These are phyloP conservation scores for Cercis canadensis DNA, from an alignment of 306 rosid genomes.

Conservation along the genomic window DNA sequence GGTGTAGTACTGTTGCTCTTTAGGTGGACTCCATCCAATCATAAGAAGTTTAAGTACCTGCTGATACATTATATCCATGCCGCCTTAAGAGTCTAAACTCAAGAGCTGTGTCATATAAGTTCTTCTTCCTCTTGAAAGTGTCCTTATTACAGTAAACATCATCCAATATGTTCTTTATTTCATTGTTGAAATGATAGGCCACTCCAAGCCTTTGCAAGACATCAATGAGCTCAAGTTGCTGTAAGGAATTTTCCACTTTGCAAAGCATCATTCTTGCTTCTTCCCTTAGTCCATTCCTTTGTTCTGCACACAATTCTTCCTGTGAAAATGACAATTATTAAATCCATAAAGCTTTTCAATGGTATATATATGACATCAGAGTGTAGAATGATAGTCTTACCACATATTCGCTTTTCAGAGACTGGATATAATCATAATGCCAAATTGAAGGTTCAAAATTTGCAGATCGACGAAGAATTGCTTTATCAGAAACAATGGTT, in stretches of 20 bases:
- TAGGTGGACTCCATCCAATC: no score
- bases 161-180: conserved; percentile 8
- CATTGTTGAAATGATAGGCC: conserved; percentile 35
- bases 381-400: not conserved
- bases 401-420: not conserved
- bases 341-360: no score
- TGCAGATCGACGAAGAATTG: no score
- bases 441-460: not conserved
- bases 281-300: not conserved
- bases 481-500: no score
- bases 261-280: conserved; percentile 25
- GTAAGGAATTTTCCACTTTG: conserved; percentile 6
- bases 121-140: not conserved
- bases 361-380: not conserved
- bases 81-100: conserved; percentile 39
- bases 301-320: not conserved
- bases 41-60: no score
- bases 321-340: not conserved
- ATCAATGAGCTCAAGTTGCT: conserved; percentile 26
- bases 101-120: conserved; percentile 31
- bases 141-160: not conserved
- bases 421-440: not conserved
- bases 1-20: no score
- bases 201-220: conserved; percentile 42
- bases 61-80: conserved; percentile 28